Conservation (phyloP, 176 grass and related monocot species). For the Pontederia crassipes region DNA sequence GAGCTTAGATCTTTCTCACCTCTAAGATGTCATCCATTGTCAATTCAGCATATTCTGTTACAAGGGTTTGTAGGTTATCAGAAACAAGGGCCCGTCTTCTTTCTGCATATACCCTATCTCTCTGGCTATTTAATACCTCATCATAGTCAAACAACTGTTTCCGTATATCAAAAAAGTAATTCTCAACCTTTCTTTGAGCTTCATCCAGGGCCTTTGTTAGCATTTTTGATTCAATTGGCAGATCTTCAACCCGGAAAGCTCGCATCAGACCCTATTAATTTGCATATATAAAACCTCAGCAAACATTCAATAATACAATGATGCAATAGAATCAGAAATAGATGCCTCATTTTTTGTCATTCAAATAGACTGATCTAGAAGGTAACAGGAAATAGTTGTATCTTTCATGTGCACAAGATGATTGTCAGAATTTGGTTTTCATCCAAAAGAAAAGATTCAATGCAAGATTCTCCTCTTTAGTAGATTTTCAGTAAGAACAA, state of each 20-base stretch:
- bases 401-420: too few species aligned
- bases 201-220: slow-evolving; percentile 95
- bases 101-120: slow-evolving; percentile 93
- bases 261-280: slow-evolving; percentile 71
- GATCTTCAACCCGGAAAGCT: slow-evolving; percentile 92
- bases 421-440: too few species aligned
- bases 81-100: slow-evolving; percentile 77
- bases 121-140: slow-evolving; percentile 94
- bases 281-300: slow-evolving; percentile 1
- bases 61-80: slow-evolving; percentile 72
- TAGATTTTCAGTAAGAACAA: too few species aligned
- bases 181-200: slow-evolving; percentile 96
- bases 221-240: slow-evolving; percentile 98
- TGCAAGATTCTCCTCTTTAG: too few species aligned
- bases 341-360: too few species aligned
- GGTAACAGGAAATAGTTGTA: too few species aligned
- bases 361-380: too few species aligned
- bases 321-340: too few species aligned
- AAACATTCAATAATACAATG: not conserved
- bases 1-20: slow-evolving; percentile 27
- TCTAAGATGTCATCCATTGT: slow-evolving; percentile 97
- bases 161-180: slow-evolving; percentile 97
- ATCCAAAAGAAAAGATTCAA: too few species aligned
- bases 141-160: slow-evolving; percentile 97
- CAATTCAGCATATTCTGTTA: slow-evolving; percentile 91